A percentile compares a stretch with the other conserved stretches of the same genome.
Evolutionary conservation across 495 filamentous ascomycete genomes (phyloP).

Genomic region (Tuber indicum): DNA sequence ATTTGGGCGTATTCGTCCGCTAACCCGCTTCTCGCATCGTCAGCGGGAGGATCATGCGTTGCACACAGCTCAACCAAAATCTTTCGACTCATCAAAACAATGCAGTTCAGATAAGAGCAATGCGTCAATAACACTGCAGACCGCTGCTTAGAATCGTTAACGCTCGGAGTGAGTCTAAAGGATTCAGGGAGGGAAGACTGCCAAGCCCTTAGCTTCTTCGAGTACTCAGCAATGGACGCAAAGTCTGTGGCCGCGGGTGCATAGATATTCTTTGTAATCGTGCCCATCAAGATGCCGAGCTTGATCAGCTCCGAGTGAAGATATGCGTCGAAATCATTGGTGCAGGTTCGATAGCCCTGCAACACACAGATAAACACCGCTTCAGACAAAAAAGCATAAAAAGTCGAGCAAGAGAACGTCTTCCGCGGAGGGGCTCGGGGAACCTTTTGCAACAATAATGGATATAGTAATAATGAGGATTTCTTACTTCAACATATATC

Average conservation of each 20-base stretch:
- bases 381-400: background rate
- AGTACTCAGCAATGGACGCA: conserved; percentile 23
- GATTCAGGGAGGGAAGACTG: conserved; percentile 35
- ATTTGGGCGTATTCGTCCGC: conserved; percentile 32
- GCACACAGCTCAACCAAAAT: conserved; percentile 52
- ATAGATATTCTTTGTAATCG: conserved; percentile 33
- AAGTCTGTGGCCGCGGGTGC: conserved; percentile 24
- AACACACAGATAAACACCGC: conserved; percentile 2
- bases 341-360: conserved; percentile 21
- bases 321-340: conserved; percentile 29
- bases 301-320: conserved; percentile 31
- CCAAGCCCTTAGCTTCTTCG: conserved; percentile 34
- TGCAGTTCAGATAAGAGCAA: conserved; percentile 47
- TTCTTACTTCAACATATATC: conserved; percentile 22
- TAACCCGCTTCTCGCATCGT: conserved; percentile 5
- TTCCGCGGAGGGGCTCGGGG: background rate
- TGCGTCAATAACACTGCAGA: conserved; percentile 38
- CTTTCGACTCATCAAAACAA: conserved; percentile 64
- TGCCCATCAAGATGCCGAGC: conserved; percentile 35
- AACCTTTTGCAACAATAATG: background rate
- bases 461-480: background rate
- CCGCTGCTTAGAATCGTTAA: conserved; percentile 31
- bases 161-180: conserved; percentile 21
- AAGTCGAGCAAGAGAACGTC: background rate
- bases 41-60: background rate